Conservation (phyloP, 257 asterid species). For the Fraxinus excelsior region DNA sequence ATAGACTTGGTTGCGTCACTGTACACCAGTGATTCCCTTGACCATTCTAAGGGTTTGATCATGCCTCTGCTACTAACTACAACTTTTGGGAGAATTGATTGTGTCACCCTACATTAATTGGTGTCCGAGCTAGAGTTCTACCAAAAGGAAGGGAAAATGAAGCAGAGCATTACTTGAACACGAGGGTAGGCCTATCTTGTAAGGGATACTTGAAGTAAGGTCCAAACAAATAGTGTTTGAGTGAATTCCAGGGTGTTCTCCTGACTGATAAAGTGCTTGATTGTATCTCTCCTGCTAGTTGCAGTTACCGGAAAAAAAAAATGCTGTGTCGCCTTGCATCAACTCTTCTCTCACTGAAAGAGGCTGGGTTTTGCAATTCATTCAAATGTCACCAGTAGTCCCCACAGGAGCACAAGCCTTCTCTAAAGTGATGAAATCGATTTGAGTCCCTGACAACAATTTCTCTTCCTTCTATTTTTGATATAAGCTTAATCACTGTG, state of each 20-base stretch:
- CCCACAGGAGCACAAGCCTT: conserved; percentile 84
- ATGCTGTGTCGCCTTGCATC: not conserved
- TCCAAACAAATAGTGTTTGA: not conserved
- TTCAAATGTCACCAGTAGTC: conserved; percentile 71
- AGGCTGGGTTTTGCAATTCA: conserved; percentile 7
- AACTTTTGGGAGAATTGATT: not conserved
- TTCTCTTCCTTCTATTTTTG: conserved; percentile 77
- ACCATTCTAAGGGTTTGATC: not conserved
- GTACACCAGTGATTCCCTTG: not conserved
- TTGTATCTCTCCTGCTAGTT: not conserved
- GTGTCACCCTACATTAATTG: not conserved
- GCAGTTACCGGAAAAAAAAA: not conserved
- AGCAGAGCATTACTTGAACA: not conserved
- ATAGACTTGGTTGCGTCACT: not conserved
- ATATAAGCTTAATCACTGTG: conserved; percentile 77
- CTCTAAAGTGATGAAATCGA: conserved; percentile 85
- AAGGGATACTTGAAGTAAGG: not conserved
- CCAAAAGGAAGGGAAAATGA: not conserved
- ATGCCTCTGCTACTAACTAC: not conserved
- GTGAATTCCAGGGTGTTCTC: not conserved
- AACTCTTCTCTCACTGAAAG: not conserved
- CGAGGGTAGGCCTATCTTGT: not conserved
- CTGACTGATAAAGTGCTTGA: not conserved
- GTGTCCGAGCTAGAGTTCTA: not conserved
- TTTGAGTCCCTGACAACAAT: conserved; percentile 85